Base-by-base conservation (phyloP, 371 early-diverging fungal species). In the Mortierella sp. region DNA sequence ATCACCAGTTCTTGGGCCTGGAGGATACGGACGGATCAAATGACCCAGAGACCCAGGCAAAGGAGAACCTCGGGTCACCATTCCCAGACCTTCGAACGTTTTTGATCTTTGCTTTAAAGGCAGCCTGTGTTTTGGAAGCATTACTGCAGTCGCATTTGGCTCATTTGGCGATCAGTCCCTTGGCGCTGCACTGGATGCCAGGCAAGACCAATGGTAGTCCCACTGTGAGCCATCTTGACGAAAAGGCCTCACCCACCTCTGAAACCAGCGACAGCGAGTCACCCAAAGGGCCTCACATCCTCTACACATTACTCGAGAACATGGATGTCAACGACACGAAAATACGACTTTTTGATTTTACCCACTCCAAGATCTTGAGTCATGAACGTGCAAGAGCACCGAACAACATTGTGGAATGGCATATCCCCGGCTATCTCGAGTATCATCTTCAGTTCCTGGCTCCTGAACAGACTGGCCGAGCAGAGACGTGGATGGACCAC, bases 401-500 rank as follows among this genome's bases (percentile, higher is more conserved):
- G 24, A 76, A 76, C 39, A 76, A 76, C 28, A 68, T 76, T 54
- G 65, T 57, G 3, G 76, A 76, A 39, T 76, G 76, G 76, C 76
- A 76, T 25, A 60, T 68, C 4, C 69, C 76, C 3, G 76, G 76
- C 12, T 76, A 57, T 34, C 53, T 76, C 50, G 76, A 76, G 57
- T 76, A 76, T 29, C 76, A 76, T 40, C 40, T 76, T 14, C 76
- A 76, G 25, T 76, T 60, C 54, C 76, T 86, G 81, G 83, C 85
- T 8, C 86, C 88, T 5, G 86, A 88, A 39, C 88, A 87, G 59
- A 87, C 86, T 0, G 86, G 86, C 27, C 74, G 86, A 46, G 86
- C 88, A 16, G 82, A 85, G 46, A 85, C 85, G 37, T 84, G 83
- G 50, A 84, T 85, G 25, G 88, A 87, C 60, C 83, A 86, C 64